Evolutionary conservation across 495 filamentous ascomycete species (phyloP).

Genomic region (Beverwykella pulmonaria): DNA sequence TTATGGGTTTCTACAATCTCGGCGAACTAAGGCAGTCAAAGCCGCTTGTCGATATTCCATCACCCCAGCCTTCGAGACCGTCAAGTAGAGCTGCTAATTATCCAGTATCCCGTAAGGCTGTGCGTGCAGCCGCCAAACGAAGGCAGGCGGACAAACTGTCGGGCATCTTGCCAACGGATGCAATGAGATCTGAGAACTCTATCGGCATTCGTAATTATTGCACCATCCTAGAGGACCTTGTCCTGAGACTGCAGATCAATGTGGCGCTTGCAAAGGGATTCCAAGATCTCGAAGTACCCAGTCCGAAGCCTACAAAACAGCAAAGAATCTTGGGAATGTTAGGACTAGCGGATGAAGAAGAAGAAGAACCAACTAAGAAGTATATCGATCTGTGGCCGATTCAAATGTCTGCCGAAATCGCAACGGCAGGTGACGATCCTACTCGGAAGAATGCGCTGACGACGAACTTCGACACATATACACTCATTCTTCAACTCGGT

Average conservation of each 20-base stretch:
- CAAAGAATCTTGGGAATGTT: constrained; percentile 25
- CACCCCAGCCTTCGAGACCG: constrained; percentile 36
- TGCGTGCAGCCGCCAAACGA: constrained; percentile 16
- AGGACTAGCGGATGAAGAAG: constrained; percentile 41
- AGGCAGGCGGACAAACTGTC: constrained; percentile 50
- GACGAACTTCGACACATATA: constrained; percentile 92
- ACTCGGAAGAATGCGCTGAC: constrained; percentile 69
- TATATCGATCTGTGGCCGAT: constrained; percentile 91
- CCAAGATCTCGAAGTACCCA: constrained; percentile 70
- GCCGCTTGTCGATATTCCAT: constrained; percentile 55
- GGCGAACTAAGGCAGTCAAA: constrained; percentile 66
- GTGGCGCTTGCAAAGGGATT: constrained; percentile 87
- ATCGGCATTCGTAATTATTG: constrained; percentile 72
- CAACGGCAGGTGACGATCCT: constrained; percentile 47
- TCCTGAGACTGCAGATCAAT: constrained; percentile 78
- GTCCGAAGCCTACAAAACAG: constrained; percentile 33
- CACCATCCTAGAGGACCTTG: constrained; percentile 79
- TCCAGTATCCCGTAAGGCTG: constrained; percentile 16
- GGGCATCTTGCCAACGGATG: constrained; percentile 61
- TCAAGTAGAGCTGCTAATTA: constrained; percentile 12
- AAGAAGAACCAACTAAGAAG: constrained; percentile 64
- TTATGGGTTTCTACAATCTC: constrained; percentile 74
- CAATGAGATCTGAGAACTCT: constrained; percentile 60
- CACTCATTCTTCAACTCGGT: constrained; percentile 81
- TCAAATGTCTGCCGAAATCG: constrained; percentile 77